phyloP scores from a whole-genome alignment of 1,284 basidiomycete species.

The Microbotryomycetes sp. region DNA sequence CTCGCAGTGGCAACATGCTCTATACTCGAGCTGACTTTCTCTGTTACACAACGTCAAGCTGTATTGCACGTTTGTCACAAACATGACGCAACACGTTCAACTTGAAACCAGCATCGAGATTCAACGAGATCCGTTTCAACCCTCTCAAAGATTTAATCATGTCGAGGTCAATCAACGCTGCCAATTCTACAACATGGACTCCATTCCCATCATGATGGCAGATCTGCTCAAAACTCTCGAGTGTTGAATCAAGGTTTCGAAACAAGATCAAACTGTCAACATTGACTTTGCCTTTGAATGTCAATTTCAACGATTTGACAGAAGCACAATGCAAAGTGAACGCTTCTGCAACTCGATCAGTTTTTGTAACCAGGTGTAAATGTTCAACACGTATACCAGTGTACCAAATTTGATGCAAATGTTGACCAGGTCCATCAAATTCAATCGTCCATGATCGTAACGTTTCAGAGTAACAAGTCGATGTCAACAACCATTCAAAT shows the following conservation, averaged over 20 bases:
- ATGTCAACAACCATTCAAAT: conserved; percentile 20
- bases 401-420: conserved; percentile 13
- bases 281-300: not conserved
- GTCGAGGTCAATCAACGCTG: not conserved
- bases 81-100: not conserved
- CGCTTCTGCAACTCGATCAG: not conserved
- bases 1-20: too few species aligned
- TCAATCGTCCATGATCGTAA: conserved; percentile 18
- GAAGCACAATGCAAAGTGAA: conserved; percentile 20
- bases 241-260: not conserved
- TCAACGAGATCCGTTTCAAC: not conserved
- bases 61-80: not conserved
- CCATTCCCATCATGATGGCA: too few species aligned
- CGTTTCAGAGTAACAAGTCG: conserved; percentile 17
- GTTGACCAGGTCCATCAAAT: not conserved
- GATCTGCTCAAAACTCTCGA: not conserved
- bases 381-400: conserved; percentile 6
- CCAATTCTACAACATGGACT: not conserved
- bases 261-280: conserved; percentile 3
- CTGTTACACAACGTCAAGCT: too few species aligned
- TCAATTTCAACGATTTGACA: conserved; percentile 6
- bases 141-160: not conserved
- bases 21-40: too few species aligned
- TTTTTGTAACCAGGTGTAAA: not conserved
- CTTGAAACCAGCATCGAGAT: not conserved